Percentiles rank a stretch among this genome's conserved stretches.
Evolutionary conservation across 2,329 filamentous ascomycete species (phyloP).

Genomic region (Monosporascus ibericus): DNA sequence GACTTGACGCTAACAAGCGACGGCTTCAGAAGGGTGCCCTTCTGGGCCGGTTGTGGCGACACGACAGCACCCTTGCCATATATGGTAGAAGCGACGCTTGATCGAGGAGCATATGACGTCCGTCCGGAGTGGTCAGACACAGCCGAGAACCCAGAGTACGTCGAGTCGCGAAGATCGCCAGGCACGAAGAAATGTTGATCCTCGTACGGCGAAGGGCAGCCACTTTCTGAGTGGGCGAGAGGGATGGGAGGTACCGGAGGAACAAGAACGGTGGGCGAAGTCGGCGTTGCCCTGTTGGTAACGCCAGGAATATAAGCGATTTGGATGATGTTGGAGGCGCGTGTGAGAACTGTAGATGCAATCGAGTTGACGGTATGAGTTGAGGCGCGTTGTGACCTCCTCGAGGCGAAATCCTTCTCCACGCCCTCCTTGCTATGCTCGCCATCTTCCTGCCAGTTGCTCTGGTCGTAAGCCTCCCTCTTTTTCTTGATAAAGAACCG

Average conservation of each 20-base stretch:
- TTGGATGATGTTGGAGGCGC: slow-evolving; percentile 97
- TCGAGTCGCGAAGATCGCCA: slow-evolving; percentile 82
- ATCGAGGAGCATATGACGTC: slow-evolving; percentile 54
- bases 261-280: slow-evolving; percentile 73
- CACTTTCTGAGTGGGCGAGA: slow-evolving; percentile 53
- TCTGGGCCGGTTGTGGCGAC: slow-evolving; percentile 69
- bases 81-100: slow-evolving; percentile 84
- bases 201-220: slow-evolving; percentile 51
- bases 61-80: slow-evolving; percentile 89
- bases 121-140: slow-evolving; percentile 55
- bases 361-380: slow-evolving; percentile 86
- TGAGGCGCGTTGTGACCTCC: slow-evolving; percentile 62
- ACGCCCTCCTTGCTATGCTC: slow-evolving; percentile 43
- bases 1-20: slow-evolving; percentile 91
- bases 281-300: slow-evolving; percentile 80
- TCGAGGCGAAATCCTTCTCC: slow-evolving; percentile 31
- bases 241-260: slow-evolving; percentile 94
- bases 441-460: slow-evolving; percentile 46
- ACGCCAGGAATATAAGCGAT: slow-evolving; percentile 98
- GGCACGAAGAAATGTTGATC: slow-evolving; percentile 94
- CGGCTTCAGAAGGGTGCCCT: slow-evolving; percentile 80
- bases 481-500: slow-evolving; percentile 79
- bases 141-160: slow-evolving; percentile 71
- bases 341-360: slow-evolving; percentile 88
- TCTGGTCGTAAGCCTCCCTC: slow-evolving; percentile 56